Evolutionary conservation across 441 rosid species (phyloP).

Genomic region (Gossypium davidsonii): DNA sequence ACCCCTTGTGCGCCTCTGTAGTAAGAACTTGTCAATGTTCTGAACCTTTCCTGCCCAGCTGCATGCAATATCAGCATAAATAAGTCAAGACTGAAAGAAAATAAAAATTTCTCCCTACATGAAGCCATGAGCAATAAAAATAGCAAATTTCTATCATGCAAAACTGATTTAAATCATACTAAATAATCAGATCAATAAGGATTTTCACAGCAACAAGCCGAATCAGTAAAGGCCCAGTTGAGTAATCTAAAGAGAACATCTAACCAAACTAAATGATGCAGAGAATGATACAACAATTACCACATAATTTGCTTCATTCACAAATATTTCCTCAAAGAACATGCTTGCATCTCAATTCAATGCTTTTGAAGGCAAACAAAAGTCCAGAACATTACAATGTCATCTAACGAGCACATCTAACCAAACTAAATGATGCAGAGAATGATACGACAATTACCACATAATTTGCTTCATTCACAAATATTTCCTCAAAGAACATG

Average conservation of each 20-base stretch:
- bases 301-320: neutral
- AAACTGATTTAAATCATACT: neutral
- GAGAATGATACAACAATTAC: neutral
- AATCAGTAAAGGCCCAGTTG: neutral
- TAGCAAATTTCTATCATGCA: neutral
- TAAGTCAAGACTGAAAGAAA: neutral
- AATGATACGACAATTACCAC: neutral
- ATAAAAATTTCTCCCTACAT: neutral
- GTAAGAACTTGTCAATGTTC: slow-evolving; percentile 78
- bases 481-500: neutral
- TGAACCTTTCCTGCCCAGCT: slow-evolving; percentile 84
- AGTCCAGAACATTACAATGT: neutral
- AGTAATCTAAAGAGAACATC: neutral
- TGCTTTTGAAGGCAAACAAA: neutral
- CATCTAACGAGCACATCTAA: neutral
- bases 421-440: neutral
- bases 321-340: neutral
- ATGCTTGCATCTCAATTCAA: neutral
- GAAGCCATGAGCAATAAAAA: neutral
- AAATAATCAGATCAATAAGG: neutral
- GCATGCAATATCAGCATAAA: slow-evolving; percentile 18
- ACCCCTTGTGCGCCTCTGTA: slow-evolving; percentile 85
- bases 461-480: neutral
- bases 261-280: neutral
- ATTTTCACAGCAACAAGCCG: neutral